Percentiles rank a stretch among this genome's conserved stretches.
phyloP scores from a whole-genome alignment of 495 filamentous ascomycete genomes.

The Aspergillus hancockii region DNA sequence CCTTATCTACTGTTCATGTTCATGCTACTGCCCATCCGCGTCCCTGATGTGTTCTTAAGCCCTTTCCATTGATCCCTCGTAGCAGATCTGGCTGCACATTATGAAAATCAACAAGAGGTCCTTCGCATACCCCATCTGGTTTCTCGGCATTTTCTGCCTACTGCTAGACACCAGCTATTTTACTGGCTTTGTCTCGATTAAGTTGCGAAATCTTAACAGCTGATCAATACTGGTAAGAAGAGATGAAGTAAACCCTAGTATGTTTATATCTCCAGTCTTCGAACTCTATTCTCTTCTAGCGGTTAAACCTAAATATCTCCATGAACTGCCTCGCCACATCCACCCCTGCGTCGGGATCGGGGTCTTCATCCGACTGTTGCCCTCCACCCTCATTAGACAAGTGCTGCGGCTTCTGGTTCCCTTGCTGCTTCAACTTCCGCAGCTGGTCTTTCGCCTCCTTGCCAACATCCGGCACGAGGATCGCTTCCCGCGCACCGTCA shows the following conservation, averaged over 20 bases:
- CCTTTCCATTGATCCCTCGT: conserved; percentile 14
- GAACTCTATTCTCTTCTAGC: conserved; percentile 25
- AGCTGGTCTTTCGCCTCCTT: conserved; percentile 40
- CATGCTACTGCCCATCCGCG: conserved; percentile 1
- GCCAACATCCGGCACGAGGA: conserved; percentile 44
- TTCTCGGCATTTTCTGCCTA: not conserved
- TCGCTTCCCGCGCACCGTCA: conserved; percentile 41
- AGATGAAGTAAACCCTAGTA: not conserved
- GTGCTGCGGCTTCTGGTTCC: not conserved
- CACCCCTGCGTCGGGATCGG: conserved; percentile 40
- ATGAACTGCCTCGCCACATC: conserved; percentile 51
- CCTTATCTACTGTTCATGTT: conserved; percentile 5
- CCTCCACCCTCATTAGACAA: conserved; percentile 1
- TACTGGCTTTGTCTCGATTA: not conserved
- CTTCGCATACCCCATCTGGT: conserved; percentile 1
- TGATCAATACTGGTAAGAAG: not conserved
- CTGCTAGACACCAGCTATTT: not conserved
- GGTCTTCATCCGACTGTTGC: conserved; percentile 28
- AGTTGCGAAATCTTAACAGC: not conserved
- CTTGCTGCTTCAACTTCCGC: conserved; percentile 20
- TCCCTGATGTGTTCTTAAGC: conserved; percentile 13
- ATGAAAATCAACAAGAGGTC: conserved; percentile 4
- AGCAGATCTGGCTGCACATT: conserved; percentile 12
- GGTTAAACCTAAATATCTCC: conserved; percentile 50
- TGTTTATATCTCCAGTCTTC: not conserved